phyloP scores from a whole-genome alignment of 352 stramenopile species.

The Phytophthora tentaculata region DNA sequence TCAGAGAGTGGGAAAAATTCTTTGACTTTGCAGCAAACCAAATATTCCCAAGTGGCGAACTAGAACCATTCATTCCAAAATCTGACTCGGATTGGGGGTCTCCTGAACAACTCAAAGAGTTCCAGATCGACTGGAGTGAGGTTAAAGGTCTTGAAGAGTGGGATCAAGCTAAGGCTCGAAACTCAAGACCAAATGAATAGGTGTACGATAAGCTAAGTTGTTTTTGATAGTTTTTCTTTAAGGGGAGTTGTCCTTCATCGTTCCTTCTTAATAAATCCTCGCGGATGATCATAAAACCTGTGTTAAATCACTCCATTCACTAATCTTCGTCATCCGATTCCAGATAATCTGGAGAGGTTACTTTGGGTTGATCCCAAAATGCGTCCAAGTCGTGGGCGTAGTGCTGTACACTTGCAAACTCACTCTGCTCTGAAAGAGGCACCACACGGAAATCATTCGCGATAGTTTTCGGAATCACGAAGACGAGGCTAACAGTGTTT shows the following conservation, averaged over 20 bases:
- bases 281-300: no score
- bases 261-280: no score
- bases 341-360: neutral
- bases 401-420: no score
- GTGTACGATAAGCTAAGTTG: neutral
- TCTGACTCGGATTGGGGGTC: constrained; percentile 7
- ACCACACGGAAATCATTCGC: no score
- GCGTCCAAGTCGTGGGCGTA: no score
- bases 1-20: constrained; percentile 79
- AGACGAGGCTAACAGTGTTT: no score
- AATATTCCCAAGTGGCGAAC: constrained; percentile 36
- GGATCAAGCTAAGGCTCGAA: constrained; percentile 2
- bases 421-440: no score
- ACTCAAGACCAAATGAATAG: neutral
- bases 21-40: constrained; percentile 53
- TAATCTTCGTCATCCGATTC: neutral
- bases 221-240: no score
- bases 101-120: constrained; percentile 1
- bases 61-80: constrained; percentile 9
- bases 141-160: constrained; percentile 18
- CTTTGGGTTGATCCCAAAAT: no score
- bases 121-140: constrained; percentile 12
- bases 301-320: no score
- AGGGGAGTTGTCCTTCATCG: no score
- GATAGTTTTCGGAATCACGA: no score